phyloP scores from a whole-genome alignment of 23 red algal genomes.

The Rhodosorus marinus region DNA sequence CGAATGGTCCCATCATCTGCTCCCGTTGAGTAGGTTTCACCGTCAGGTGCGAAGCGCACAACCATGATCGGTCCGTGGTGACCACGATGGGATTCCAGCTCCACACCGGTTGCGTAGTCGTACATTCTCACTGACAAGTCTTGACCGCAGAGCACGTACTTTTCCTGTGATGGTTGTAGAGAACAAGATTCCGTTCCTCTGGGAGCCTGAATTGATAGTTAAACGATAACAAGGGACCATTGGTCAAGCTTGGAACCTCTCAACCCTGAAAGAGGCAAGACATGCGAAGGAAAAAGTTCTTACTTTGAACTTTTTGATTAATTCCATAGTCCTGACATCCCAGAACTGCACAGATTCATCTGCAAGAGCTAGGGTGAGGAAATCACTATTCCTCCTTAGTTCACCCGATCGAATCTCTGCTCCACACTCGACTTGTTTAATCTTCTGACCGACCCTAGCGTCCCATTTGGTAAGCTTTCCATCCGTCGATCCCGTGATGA shows the following conservation, averaged over 20 bases:
- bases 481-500: slow-evolving; percentile 46
- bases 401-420: slow-evolving; percentile 31
- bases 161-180: slow-evolving; percentile 32
- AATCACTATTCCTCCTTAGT: slow-evolving; percentile 30
- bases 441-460: slow-evolving; percentile 19
- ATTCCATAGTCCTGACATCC: not conserved
- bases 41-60: slow-evolving; percentile 48
- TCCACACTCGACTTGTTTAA: no score
- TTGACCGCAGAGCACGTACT: slow-evolving; percentile 26
- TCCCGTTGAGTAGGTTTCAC: slow-evolving; percentile 50
- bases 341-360: slow-evolving; percentile 29
- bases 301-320: not conserved
- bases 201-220: no score
- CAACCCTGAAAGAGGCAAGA: no score
- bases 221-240: no score
- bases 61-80: slow-evolving; percentile 90
- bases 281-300: no score
- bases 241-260: no score
- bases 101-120: slow-evolving; percentile 7
- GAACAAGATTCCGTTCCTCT: slow-evolving; percentile 26
- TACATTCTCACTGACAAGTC: slow-evolving; percentile 51
- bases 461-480: slow-evolving; percentile 64
- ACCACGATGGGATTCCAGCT: slow-evolving; percentile 33
- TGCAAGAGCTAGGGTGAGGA: slow-evolving; percentile 21
- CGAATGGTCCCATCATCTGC: slow-evolving; percentile 80